Evolutionary conservation across 257 asterid species (phyloP), one percentile per base, ranked within the genome.

Genomic region (Linaria vulgaris): DNA sequence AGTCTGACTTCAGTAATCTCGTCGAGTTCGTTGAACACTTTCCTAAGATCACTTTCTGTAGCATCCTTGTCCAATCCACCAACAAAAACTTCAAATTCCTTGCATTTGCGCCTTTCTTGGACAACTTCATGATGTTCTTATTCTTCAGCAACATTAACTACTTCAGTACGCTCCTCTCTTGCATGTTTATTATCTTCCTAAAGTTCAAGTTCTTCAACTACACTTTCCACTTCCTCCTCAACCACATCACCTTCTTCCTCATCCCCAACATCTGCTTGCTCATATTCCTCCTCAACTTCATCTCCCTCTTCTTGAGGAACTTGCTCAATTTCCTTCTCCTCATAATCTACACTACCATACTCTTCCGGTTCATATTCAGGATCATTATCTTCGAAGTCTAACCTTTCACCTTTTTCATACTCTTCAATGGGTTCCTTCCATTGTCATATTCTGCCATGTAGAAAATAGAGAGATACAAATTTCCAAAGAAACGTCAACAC

Each of bases 51-150:
- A 66, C 78, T 85, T 82, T 94, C 99, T 10, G 90, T 80, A 47
- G 99, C 95, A 79, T 90, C 99, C 89, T 94, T 94, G 84, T 90
- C 97, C 78, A 94, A 77, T 46, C 99, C 99, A 53, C 99, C 97
- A 38, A 94, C 92, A 79, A 90, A 94, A 57, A 94, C 74, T 78
- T 94, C 99, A 67, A 90, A 94, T 67, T 94, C 99, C 77, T 94
- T 94, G 57, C 99, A 73, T 79, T 94, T 94, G 69, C 91, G 92
- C 63, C 99, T 85, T 80, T 94, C 97, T 60, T 84, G 83, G 72
- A 85, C 71, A 60, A 87, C 70, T 66, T 89, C 83, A 14, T 88
- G 96, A 73, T 90, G 97, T 64, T 92, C 97, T 49, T 82, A 95
- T 57, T 90, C 96, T 69, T 94, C 99, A 1, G 82, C 89, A 77